Base-by-base conservation (phyloP, 2,329 filamentous ascomycete genomes). In the Paecilomyces sp. region DNA sequence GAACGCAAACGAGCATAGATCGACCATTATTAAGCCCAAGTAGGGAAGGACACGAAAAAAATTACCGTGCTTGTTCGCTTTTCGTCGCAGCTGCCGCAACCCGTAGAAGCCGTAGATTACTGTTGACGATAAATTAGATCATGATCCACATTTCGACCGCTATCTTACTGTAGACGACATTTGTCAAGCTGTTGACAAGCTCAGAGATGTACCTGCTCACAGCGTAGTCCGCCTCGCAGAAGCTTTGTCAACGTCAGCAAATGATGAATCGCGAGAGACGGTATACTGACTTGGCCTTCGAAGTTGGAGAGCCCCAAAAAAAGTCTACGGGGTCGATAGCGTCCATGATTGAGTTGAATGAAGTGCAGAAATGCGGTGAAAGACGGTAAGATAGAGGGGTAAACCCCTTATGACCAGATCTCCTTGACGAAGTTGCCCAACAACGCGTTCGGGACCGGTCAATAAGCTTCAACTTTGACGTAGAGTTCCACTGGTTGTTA, bases 141-240 rank as follows among this genome's bases (percentile, higher is more conserved):
- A 22, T 22, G 22, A 22, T 22, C 22, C 22, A 22, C 22, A 22
- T 22, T 22, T 22, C 22, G 22, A 22, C 22, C 22, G 22, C 22
- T 1, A 22, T 22, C 31, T 34, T 62, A 64, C 62, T 54, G 53
- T 71, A 71, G 56, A 62, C 61, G 1, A 70, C 47, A 53, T 70
- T 70, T 4, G 67, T 67, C 30, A 71, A 61, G n/a, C 61, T 69
- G 58, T 70, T 71, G 59, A 70, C 62, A 24, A 71, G 67, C 54
- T 71, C 68, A 22, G 64, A 68, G 28, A 69, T 60, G 52, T 65
- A 70, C 50, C 62, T 62, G 1, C 62, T 67, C 47, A 70, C 57
- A 2, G 57, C 59, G 47, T 70, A 71, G 59, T 71, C 68, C 61
- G 67, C 54, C 59, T 65, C 65, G 55, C 55, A 51, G 15, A 55